Percentiles rank a stretch among this genome's conserved stretches.
Evolutionary conservation across 2,329 filamentous ascomycete genomes (phyloP).

Genomic region (Canariomyces notabilis): DNA sequence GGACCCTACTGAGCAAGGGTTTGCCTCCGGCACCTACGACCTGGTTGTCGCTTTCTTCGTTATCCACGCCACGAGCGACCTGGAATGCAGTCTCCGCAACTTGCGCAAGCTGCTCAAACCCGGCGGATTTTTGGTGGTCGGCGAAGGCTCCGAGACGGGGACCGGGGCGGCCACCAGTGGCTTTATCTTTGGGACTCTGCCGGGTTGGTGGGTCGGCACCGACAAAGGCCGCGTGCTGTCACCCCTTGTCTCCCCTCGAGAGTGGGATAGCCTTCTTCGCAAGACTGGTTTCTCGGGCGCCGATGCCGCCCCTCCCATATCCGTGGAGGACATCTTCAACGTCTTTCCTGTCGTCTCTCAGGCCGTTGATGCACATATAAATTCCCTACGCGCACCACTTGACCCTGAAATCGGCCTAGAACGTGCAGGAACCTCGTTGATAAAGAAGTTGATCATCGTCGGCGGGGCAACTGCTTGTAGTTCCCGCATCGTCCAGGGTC

Average conservation of each 20-base stretch:
- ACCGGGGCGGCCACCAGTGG: slow-evolving; percentile 11
- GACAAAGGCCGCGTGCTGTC: not conserved
- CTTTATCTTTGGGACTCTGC: slow-evolving; percentile 11
- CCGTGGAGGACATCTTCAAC: not conserved
- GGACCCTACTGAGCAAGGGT: slow-evolving; percentile 29
- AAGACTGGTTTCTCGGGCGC: not conserved
- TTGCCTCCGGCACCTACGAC: slow-evolving; percentile 28
- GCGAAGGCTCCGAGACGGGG: slow-evolving; percentile 13
- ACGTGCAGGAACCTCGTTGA: no score
- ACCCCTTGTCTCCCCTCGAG: not conserved
- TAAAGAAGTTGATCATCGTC: slow-evolving; percentile 7
- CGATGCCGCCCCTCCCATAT: slow-evolving; percentile 20
- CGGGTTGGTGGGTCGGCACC: slow-evolving; percentile 31
- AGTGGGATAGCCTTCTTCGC: not conserved
- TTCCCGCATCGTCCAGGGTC: no score
- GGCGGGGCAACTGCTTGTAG: slow-evolving; percentile 5
- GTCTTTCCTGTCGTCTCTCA: slow-evolving; percentile 19
- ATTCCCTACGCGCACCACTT: slow-evolving; percentile 16
- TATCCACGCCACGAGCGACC: slow-evolving; percentile 29
- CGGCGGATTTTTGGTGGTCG: slow-evolving; percentile 33
- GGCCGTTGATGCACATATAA: slow-evolving; percentile 16
- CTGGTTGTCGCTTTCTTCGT: slow-evolving; percentile 34
- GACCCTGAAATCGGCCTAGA: not conserved
- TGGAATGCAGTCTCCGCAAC: slow-evolving; percentile 26
- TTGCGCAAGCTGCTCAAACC: slow-evolving; percentile 32